phyloP scores from a whole-genome alignment of 2,329 filamentous ascomycete genomes.

The Exophiala aquamarina region DNA sequence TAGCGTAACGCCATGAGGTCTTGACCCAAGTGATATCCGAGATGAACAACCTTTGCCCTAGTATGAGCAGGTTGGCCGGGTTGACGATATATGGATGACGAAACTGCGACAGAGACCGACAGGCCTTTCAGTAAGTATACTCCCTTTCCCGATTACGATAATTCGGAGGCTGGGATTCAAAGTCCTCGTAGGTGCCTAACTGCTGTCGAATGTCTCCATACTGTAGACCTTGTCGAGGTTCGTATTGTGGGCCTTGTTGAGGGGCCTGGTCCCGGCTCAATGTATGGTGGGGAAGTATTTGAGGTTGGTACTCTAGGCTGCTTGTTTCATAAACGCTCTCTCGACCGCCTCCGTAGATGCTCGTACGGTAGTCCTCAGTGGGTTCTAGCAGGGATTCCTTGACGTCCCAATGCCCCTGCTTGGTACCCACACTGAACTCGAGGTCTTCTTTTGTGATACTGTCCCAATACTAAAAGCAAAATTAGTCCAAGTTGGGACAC shows the following conservation, averaged over 20 bases:
- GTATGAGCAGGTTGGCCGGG: no score
- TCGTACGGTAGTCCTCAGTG: conserved; percentile 62
- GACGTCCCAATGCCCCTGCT: conserved; percentile 97
- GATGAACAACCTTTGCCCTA: no score
- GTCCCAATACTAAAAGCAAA: conserved; percentile 79
- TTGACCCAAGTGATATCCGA: no score
- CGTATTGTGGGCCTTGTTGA: no score
- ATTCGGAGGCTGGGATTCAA: conserved; percentile 14
- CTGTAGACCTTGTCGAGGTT: conserved; percentile 12
- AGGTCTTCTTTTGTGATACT: conserved; percentile 98
- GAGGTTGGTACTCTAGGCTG: conserved; percentile 22
- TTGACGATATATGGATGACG: no score
- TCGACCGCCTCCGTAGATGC: conserved; percentile 34
- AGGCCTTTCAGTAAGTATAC: conserved; percentile 14
- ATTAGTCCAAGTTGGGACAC: conserved; percentile 31
- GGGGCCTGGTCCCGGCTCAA: conserved; percentile 17
- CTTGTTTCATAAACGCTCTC: conserved; percentile 68
- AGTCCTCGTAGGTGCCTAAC: conserved; percentile 20
- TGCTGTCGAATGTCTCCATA: conserved; percentile 24
- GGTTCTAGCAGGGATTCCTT: conserved; percentile 81
- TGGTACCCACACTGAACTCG: conserved; percentile 93
- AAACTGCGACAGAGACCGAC: not conserved
- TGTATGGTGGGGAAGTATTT: conserved; percentile 8
- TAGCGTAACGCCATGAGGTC: no score
- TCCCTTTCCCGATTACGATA: conserved; percentile 17